phyloP scores from a whole-genome alignment of 1,284 basidiomycete genomes.

The Trichosporon sp. region DNA sequence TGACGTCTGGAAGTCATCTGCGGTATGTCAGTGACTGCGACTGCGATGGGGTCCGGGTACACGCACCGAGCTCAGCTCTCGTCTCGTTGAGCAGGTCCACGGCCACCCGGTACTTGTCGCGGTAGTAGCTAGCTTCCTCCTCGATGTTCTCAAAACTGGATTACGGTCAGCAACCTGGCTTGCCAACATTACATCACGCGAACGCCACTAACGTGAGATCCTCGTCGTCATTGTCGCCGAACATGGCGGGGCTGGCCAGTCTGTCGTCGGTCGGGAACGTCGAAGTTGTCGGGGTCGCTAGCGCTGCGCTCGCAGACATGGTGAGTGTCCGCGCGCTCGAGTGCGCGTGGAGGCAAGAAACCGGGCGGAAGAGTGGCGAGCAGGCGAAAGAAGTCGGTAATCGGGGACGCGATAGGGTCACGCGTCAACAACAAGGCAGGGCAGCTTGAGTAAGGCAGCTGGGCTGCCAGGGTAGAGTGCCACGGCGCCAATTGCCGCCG shows the following conservation, averaged over 20 bases:
- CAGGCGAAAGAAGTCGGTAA: not conserved
- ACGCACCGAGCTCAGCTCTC: constrained; percentile 62
- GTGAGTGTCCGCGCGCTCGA: constrained; percentile 2
- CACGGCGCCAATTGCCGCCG: constrained; percentile 4
- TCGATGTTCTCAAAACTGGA: constrained; percentile 44
- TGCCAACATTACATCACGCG: not conserved
- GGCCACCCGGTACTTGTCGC: constrained; percentile 75
- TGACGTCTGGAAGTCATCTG: constrained; percentile 79
- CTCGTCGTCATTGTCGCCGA: constrained; percentile 30
- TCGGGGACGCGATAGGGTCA: not conserved
- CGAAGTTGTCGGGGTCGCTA: not conserved
- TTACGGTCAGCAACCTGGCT: not conserved
- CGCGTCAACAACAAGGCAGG: not conserved
- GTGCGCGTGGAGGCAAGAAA: not conserved
- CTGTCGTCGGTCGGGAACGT: not conserved
- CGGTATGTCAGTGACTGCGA: not conserved
- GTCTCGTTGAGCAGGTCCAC: constrained; percentile 80
- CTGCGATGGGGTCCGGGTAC: not conserved
- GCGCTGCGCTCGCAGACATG: constrained; percentile 6
- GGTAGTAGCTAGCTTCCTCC: constrained; percentile 59
- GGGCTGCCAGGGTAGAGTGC: not conserved
- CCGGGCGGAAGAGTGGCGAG: not conserved
- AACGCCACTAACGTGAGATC: constrained; percentile 28
- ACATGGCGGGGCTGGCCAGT: constrained; percentile 1
- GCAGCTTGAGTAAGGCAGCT: not conserved